Base-by-base conservation (phyloP, 345 rosid species). In the Lepidium africanum region DNA sequence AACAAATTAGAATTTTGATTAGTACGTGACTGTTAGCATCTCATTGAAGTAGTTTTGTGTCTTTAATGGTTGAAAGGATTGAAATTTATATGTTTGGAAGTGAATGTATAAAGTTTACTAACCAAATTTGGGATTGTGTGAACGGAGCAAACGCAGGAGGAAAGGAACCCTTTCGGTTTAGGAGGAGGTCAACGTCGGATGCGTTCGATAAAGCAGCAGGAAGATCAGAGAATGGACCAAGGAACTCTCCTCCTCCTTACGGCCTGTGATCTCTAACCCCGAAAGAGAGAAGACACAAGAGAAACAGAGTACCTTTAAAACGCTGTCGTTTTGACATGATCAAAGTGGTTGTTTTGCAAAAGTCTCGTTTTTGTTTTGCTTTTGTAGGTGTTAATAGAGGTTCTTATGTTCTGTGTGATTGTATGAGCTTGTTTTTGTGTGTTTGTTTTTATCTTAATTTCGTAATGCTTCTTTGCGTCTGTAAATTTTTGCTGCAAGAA, bases 241-340 rank as follows among this genome's bases (percentile, higher is more conserved):
- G 91, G 80, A 80, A 79, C 81, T 70, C 92, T 83, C 17, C 82
- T 87, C 63, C 97, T 94, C 78, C 96, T 85, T 81, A 81, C 81
- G 82, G 89, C 85, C 71, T 85, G 81, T 94, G 97, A 94, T 65
- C 67, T 77, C 54, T 77, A 56, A 64, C 70, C 76, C 23, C 36
- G 7, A 58, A 13, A 30, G 32, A 7, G 17, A 11, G 15, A 53
- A 14, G 6, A 13, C 0, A 19, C 4, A 21, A 1, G 30, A 7
- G 17, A 50, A 65, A 65, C 62, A 42, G 51, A 55, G 59, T 35
- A 55, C 25, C 23, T 50, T 32, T 41, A 40, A 30, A 16, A 54
- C 42, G 62, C 1, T 33, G 60, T 53, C 69, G 47, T 53, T 53
- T 62, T 21, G 16, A 46, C 58, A 19, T 5, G 13, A 40, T 25